Evolutionary conservation across 495 filamentous ascomycete genomes (phyloP), one percentile per base, ranked within the genome.

Genomic region (Haplographium delicatum): DNA sequence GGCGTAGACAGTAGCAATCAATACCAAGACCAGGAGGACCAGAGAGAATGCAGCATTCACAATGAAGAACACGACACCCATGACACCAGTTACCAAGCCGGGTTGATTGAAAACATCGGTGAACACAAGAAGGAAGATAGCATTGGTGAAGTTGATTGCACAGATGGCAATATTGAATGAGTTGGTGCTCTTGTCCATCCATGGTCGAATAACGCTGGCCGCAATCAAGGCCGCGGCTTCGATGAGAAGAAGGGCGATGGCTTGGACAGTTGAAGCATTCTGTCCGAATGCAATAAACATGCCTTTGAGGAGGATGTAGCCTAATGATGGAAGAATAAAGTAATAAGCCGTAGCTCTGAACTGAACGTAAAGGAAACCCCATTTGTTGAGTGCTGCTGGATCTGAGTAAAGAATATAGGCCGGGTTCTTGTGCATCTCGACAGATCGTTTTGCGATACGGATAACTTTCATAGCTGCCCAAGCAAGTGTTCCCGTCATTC

Each of bases 181-280:
- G 65, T 98, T 98, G 51, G 91, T 96, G 70, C 90, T 93, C 80
- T 96, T 97, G 74, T 98, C 93, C 93, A 98, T 97, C 83, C 89
- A 98, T 5, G 93, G 93, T 33, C 88, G 83, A 58, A 96, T 70
- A 37, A 95, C 81, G 54, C 80, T 85, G 27, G 89, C 82, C 24
- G 64, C 79, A 59, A 97, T 84, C 55, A 98, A 74, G 59, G 88
- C 83, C 23, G 61, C 80, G 0, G 86, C 85, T 71, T 98, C 93
- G 52, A 97, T 83, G 33, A 98, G 67, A 40, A 97, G 75, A 51
- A 96, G 69, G 2, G 84, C 88, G 39, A 97, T 76, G 6, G 91
- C 90, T 63, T 96, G 91, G 18, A 83, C 81, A 10, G 79, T 81
- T n/a, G 84, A 83, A 39, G 69, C 78, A 0, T 67, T 64, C 66